These are phyloP conservation scores for Pichia gijzeniarum DNA, from an alignment of 805 yeast genomes.

Conservation along the genomic window DNA sequence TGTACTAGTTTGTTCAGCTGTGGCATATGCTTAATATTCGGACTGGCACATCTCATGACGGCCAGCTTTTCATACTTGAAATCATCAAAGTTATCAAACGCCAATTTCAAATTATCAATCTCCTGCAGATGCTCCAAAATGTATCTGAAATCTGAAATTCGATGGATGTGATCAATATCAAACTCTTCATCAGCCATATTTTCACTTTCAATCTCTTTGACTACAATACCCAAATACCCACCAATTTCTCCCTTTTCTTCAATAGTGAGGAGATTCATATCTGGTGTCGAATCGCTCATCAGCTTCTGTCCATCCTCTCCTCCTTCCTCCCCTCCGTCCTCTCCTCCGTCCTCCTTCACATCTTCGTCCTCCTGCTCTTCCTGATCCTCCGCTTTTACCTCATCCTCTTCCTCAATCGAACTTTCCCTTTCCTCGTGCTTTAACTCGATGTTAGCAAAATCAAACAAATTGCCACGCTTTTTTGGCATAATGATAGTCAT, in stretches of 20 bases:
- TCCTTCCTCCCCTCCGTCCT: neutral
- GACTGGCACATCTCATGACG: neutral
- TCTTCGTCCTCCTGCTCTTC: neutral
- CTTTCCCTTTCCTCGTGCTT: slow-evolving; percentile 1
- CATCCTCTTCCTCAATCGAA: neutral
- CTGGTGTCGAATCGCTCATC: slow-evolving; percentile 15
- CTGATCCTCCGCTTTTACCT: neutral
- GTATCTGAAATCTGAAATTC: neutral
- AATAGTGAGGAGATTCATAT: slow-evolving; percentile 13
- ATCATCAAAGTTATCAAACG: too few species aligned
- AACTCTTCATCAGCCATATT: neutral
- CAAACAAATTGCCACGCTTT: slow-evolving; percentile 10
- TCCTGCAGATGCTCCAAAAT: neutral
- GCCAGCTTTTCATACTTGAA: neutral
- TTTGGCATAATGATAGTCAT: slow-evolving; percentile 35
- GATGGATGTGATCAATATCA: neutral
- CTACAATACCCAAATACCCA: slow-evolving; percentile 3
- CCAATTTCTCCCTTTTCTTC: slow-evolving; percentile 5
- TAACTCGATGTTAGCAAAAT: slow-evolving; percentile 13
- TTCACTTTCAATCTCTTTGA: neutral
- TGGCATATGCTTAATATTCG: neutral
- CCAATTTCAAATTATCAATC: neutral
- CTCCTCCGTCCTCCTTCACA: neutral
- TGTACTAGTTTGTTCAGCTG: neutral
- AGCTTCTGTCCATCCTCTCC: slow-evolving; percentile 4